These are phyloP conservation scores for Crepidotus variabilis DNA, from an alignment of 768 basidiomycete genomes.

Conservation along the genomic window DNA sequence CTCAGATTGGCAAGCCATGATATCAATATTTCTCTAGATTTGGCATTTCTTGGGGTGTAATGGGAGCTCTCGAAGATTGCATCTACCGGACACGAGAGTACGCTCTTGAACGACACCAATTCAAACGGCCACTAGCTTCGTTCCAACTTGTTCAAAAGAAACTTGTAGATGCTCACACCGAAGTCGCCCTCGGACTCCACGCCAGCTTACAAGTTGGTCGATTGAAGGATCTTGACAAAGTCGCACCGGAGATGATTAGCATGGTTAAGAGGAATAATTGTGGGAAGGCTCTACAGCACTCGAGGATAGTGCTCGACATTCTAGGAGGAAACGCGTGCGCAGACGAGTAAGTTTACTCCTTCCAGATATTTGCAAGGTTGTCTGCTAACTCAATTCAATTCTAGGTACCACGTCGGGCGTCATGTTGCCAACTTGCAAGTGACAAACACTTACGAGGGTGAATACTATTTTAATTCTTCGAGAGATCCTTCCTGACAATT, in stretches of 20 bases:
- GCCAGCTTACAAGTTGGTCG: conserved; percentile 80
- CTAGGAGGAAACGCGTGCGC: conserved; percentile 91
- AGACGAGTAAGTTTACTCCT: conserved; percentile 68
- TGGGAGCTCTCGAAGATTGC: conserved; percentile 95
- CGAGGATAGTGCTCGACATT: conserved; percentile 80
- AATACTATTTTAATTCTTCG: conserved; percentile 10
- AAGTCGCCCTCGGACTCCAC: conserved; percentile 73
- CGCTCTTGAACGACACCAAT: conserved; percentile 87
- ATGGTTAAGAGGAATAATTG: conserved; percentile 95
- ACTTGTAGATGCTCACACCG: conserved; percentile 88
- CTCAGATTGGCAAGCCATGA: not conserved
- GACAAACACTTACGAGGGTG: conserved; percentile 94
- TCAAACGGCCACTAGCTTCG: conserved; percentile 82
- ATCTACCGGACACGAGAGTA: conserved; percentile 74
- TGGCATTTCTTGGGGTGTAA: conserved; percentile 93
- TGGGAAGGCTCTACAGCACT: conserved; percentile 85
- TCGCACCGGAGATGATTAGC: conserved; percentile 91
- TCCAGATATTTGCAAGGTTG: not conserved
- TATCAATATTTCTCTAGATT: conserved; percentile 37
- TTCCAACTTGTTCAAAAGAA: conserved; percentile 99
- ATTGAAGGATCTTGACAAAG: conserved; percentile 72
- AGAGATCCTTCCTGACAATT: not conserved
- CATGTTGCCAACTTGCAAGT: conserved; percentile 95
- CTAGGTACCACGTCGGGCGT: conserved; percentile 87
- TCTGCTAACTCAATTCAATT: not conserved